Evolutionary conservation across 352 stramenopile species (phyloP).

Genomic region (Pseudoperonospora humuli): DNA sequence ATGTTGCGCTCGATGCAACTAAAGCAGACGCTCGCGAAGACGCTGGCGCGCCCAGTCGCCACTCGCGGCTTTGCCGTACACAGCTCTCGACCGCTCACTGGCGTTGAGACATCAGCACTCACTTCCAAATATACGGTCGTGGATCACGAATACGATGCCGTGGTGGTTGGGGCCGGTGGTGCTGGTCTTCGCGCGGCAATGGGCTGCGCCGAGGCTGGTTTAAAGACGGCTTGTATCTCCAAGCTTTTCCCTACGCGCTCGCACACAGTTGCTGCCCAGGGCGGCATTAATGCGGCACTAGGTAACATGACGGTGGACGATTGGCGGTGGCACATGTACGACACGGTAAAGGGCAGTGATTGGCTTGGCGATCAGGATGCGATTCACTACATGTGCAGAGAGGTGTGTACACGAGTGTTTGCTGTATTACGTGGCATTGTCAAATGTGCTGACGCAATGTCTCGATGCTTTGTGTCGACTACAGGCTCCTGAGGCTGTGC

Average conservation of each 20-base stretch:
- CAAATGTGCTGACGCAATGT: too few species aligned
- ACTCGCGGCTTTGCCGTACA: slow-evolving; percentile 20
- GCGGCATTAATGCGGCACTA: slow-evolving; percentile 95
- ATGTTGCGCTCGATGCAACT: slow-evolving; percentile 24
- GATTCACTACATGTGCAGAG: slow-evolving; percentile 98
- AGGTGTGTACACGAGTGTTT: slow-evolving; percentile 34
- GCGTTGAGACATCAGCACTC: slow-evolving; percentile 26
- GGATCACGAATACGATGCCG: slow-evolving; percentile 95
- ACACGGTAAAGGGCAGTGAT: slow-evolving; percentile 96
- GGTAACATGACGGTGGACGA: slow-evolving; percentile 96
- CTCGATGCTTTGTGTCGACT: not conserved
- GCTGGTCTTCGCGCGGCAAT: slow-evolving; percentile 90
- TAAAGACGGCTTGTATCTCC: slow-evolving; percentile 96
- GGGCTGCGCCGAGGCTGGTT: slow-evolving; percentile 87
- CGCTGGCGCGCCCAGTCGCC: slow-evolving; percentile 5
- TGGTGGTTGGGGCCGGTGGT: slow-evolving; percentile 93
- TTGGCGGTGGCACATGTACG: slow-evolving; percentile 96
- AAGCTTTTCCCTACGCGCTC: slow-evolving; percentile 97
- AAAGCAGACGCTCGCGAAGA: slow-evolving; percentile 14
- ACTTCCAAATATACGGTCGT: slow-evolving; percentile 74
- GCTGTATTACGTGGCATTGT: too few species aligned
- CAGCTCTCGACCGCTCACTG: slow-evolving; percentile 17
- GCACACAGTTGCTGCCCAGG: slow-evolving; percentile 95
- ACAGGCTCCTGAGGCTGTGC: slow-evolving; percentile 56
- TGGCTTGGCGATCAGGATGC: slow-evolving; percentile 97